phyloP scores from a whole-genome alignment of 2,329 filamentous ascomycete genomes.

The Colletotrichum sp. region DNA sequence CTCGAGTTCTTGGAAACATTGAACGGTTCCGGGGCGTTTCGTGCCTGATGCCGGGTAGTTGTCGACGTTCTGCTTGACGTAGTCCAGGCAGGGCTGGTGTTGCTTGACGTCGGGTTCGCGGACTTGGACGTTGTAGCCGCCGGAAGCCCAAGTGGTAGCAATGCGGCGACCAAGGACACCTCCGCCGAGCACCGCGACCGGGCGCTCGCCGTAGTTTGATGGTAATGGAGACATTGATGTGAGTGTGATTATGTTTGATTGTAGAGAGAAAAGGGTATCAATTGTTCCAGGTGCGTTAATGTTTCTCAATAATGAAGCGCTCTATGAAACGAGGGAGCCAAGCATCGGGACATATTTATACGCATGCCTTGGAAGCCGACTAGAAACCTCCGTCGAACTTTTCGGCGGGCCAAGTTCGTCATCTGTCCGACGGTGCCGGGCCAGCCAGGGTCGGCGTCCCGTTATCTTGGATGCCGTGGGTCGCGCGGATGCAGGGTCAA shows the following conservation, averaged over 20 bases:
- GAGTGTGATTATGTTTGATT: neutral
- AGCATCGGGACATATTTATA: neutral
- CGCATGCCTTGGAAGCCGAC: neutral
- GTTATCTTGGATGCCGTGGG: neutral
- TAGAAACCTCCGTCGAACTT: neutral
- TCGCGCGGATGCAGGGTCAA: neutral
- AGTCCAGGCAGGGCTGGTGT: constrained; percentile 40
- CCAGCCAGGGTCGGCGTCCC: neutral
- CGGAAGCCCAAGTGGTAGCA: constrained; percentile 42
- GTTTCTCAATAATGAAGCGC: neutral
- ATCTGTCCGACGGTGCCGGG: neutral
- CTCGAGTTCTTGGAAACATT: constrained; percentile 40
- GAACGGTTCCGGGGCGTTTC: constrained; percentile 26
- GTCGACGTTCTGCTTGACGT: constrained; percentile 40
- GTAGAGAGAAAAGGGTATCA: neutral
- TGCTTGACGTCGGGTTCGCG: constrained; percentile 45
- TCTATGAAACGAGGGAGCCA: neutral
- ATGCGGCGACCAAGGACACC: constrained; percentile 49
- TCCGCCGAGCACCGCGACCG: constrained; percentile 43
- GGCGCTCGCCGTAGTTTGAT: constrained; percentile 28
- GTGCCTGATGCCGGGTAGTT: constrained; percentile 28
- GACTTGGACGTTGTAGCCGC: constrained; percentile 47
- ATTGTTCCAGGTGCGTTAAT: neutral
- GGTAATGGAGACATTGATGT: constrained; percentile 23
- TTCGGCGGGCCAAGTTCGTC: neutral